A percentile compares a stretch with the other conserved stretches of the same genome.
Evolutionary conservation across 1,284 basidiomycete species (phyloP).

Genomic region (Ustilago lituana): DNA sequence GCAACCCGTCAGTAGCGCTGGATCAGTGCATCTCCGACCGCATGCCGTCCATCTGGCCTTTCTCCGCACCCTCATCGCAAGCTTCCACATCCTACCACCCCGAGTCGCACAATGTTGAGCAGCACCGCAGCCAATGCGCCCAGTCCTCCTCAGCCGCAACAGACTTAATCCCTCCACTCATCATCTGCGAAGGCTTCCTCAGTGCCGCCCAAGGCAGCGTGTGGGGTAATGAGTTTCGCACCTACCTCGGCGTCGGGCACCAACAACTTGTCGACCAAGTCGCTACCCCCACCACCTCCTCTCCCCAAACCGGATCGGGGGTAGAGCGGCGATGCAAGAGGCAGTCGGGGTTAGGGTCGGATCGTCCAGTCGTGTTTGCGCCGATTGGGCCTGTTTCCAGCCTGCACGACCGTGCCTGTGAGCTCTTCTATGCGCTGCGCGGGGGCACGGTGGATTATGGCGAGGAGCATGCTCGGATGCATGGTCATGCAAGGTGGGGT

Average conservation of each 20-base stretch:
- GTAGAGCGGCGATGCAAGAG: constrained; percentile 6
- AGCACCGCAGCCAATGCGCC: no score
- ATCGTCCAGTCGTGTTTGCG: constrained; percentile 24
- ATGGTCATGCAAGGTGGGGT: constrained; percentile 71
- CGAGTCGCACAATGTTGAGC: background rate
- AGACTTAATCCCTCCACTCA: constrained; percentile 68
- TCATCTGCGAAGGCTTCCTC: constrained; percentile 74
- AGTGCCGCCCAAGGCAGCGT: constrained; percentile 69
- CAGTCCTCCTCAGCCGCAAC: background rate
- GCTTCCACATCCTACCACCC: background rate
- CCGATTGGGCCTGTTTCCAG: constrained; percentile 71
- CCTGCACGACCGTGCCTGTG: constrained; percentile 74
- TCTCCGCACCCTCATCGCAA: background rate
- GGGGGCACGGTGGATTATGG: constrained; percentile 72
- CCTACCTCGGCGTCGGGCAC: constrained; percentile 38
- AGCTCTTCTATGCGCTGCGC: constrained; percentile 72
- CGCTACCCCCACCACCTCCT: background rate
- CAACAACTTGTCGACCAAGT: constrained; percentile 32
- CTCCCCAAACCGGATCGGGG: background rate
- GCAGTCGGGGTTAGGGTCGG: constrained; percentile 7
- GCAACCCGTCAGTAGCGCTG: no score
- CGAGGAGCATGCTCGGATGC: constrained; percentile 66
- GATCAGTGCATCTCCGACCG: no score
- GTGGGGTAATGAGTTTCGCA: constrained; percentile 69
- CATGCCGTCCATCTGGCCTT: constrained; percentile 11